These are phyloP conservation scores for Aspergillus olivimuriae DNA, from an alignment of 495 filamentous ascomycete species.

Conservation along the genomic window DNA sequence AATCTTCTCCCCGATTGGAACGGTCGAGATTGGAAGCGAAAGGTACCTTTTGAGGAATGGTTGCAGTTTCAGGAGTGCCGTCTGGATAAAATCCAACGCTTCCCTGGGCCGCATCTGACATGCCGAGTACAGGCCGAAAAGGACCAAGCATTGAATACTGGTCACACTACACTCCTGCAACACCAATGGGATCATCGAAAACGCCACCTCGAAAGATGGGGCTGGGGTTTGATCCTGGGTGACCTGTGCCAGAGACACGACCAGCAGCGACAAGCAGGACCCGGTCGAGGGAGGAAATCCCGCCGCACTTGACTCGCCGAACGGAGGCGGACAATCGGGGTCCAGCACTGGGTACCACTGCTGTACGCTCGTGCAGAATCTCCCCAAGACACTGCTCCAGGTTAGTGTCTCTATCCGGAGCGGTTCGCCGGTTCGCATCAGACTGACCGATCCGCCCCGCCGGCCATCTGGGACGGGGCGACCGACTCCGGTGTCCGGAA, in stretches of 20 bases:
- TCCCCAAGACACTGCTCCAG: too few relatives aligned
- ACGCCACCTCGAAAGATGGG: not conserved
- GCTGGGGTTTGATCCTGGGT: not conserved
- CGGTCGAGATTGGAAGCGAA: too few relatives aligned
- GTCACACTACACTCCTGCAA: constrained; percentile 1
- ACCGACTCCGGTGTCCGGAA: too few relatives aligned
- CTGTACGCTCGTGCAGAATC: not conserved
- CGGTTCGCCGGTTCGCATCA: too few relatives aligned
- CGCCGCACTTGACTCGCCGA: not conserved
- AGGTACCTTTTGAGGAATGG: constrained; percentile 2
- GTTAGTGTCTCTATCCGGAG: too few relatives aligned
- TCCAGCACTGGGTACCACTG: constrained; percentile 3
- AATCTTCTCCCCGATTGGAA: too few relatives aligned
- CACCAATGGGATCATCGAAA: constrained; percentile 1
- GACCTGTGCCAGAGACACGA: not conserved
- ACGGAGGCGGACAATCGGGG: not conserved
- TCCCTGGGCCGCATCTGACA: not conserved
- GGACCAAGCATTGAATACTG: constrained; percentile 2
- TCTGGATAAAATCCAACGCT: not conserved
- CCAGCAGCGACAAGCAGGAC: constrained; percentile 1
- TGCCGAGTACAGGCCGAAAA: constrained; percentile 2
- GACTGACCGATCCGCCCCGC: too few relatives aligned
- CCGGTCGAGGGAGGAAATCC: not conserved
- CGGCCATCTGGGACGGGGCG: too few relatives aligned
- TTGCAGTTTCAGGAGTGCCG: not conserved